A percentile compares a stretch with the other conserved stretches of the same genome.
phyloP scores from a whole-genome alignment of 2,329 filamentous ascomycete genomes.

The Chalara sp. region DNA sequence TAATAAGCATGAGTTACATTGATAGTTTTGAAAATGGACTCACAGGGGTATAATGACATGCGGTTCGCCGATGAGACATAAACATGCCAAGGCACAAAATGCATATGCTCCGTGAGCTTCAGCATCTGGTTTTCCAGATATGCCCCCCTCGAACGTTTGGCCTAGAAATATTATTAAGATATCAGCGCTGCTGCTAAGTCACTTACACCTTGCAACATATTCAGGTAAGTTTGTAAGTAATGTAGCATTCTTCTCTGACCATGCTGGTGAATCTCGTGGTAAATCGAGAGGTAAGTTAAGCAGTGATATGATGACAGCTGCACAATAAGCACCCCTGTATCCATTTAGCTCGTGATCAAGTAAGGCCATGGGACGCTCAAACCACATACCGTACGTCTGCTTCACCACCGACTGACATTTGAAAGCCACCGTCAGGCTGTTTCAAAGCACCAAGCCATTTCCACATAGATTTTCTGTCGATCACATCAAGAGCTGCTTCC shows the following conservation, averaged over 20 bases:
- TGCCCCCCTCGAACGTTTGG: slow-evolving; percentile 92
- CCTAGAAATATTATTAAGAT: slow-evolving; percentile 37
- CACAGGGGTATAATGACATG: slow-evolving; percentile 67
- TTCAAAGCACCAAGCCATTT: slow-evolving; percentile 83
- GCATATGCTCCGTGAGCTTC: slow-evolving; percentile 97
- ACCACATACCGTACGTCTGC: slow-evolving; percentile 74
- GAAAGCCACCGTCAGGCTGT: slow-evolving; percentile 82
- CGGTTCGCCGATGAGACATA: slow-evolving; percentile 79
- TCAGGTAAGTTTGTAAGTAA: slow-evolving; percentile 70
- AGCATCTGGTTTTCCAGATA: slow-evolving; percentile 75
- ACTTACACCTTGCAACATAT: slow-evolving; percentile 75
- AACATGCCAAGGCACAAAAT: slow-evolving; percentile 85
- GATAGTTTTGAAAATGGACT: slow-evolving; percentile 25
- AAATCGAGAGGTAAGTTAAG: slow-evolving; percentile 78
- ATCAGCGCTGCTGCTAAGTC: slow-evolving; percentile 1
- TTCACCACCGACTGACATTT: slow-evolving; percentile 79
- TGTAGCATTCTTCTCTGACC: slow-evolving; percentile 52
- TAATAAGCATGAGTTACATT: background rate
- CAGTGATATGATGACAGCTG: slow-evolving; percentile 75
- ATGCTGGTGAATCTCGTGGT: slow-evolving; percentile 63
- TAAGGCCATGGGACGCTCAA: background rate
- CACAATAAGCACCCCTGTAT: slow-evolving; percentile 80
- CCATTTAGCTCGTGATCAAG: slow-evolving; percentile 11
- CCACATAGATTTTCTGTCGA: slow-evolving; percentile 85
- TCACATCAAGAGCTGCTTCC: slow-evolving; percentile 62